A percentile compares a stretch with the other conserved stretches of the same genome.
These are phyloP conservation scores for Monsonia emarginata DNA, from an alignment of 441 rosid genomes.

Conservation along the genomic window DNA sequence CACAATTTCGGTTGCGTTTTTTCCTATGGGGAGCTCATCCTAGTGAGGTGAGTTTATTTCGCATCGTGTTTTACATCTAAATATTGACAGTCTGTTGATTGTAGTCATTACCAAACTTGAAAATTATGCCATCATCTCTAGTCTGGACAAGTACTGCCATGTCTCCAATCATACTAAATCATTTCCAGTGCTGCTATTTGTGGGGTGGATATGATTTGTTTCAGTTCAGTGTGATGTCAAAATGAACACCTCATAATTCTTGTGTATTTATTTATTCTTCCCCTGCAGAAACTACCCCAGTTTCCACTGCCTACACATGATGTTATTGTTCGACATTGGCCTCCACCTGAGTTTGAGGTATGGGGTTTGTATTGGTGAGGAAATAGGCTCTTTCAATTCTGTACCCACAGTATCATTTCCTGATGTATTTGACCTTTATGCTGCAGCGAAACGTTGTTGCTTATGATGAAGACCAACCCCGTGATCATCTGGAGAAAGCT, in stretches of 20 bases:
- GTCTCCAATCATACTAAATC: neutral
- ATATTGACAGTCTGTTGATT: neutral
- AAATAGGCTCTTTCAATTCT: neutral
- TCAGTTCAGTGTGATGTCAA: neutral
- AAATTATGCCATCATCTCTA: neutral
- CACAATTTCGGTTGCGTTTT: conserved; percentile 65
- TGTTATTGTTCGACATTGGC: conserved; percentile 43
- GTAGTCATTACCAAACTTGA: neutral
- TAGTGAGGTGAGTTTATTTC: conserved; percentile 28
- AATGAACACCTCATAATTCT: neutral
- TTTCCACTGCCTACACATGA: conserved; percentile 78
- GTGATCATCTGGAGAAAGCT: conserved; percentile 29
- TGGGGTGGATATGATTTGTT: neutral
- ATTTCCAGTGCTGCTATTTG: neutral
- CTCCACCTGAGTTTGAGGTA: conserved; percentile 66
- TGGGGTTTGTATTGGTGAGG: neutral
- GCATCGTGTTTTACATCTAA: neutral
- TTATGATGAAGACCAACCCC: conserved; percentile 32
- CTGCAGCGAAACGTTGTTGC: conserved; percentile 40
- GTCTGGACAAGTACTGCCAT: neutral
- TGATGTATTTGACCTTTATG: conserved; percentile 1
- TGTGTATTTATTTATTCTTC: neutral
- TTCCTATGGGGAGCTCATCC: conserved; percentile 74
- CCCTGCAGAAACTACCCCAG: conserved; percentile 49
- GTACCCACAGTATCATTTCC: neutral